Evolutionary conservation across 257 asterid species (phyloP), one percentile per base, ranked within the genome.

Genomic region (Petrea volubilis): DNA sequence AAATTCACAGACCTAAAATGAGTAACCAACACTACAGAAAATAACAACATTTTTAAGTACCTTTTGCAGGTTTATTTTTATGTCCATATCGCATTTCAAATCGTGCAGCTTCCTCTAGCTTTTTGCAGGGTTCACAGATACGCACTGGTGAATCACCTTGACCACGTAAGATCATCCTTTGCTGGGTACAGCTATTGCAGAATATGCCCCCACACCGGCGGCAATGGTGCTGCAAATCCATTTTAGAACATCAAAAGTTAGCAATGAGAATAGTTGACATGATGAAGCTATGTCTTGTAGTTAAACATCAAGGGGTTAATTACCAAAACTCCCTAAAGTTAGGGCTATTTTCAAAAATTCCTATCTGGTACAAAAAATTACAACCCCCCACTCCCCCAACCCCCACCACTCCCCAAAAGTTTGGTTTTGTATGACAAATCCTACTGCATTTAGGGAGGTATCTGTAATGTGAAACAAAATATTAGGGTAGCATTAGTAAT

Each of bases 61-160:
- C 97, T 88, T 77, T 88, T 29, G 82, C 85, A 21, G 86, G 65
- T 87, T 79, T 87, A 70, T 43, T 85, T 77, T 88, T 95, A 79
- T 83, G 78, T 7, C 99, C 98, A 59, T 90, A 51, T 69, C 97
- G 89, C 88, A 87, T 49, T 85, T 92, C 99, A 79, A 90, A 95
- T 24, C 94, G 93, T 34, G 99, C 92, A 44, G 98, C 96, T 77
- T 90, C 98, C 78, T 92, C 97, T 77, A 92, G 80, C 49, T 79
- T 83, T 81, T 95, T 95, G 85, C 98, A 95, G 70, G 99, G 92
- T 38, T 90, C 98, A 74, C 98, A 95, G 9, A 95, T 88, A 17
- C 98, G 96, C 59, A 95, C 99, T 0, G 97, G 94, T 24, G 99
- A 92, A 76, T 95, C 96, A 55, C 99, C 99, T 84, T 95, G 99